Base-by-base conservation (phyloP, 257 asterid species). In the Solanum clarkiae region DNA sequence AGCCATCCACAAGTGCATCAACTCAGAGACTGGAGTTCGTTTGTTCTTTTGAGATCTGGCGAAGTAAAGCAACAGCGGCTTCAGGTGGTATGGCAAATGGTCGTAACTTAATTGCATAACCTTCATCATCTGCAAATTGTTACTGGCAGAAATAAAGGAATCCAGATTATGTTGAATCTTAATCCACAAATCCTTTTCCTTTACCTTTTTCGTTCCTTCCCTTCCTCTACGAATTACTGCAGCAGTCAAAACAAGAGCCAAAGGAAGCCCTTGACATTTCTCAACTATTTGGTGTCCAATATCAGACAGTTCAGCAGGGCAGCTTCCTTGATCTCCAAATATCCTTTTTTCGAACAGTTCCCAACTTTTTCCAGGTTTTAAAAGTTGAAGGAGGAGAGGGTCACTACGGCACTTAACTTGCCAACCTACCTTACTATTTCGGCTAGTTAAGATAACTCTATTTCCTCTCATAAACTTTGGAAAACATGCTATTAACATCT, bases 41-140 rank as follows among this genome's bases (percentile, higher is more conserved):
- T 15, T 49, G n/a, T 20, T 53, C 66, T 83, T 82, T 13, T 14
- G 56, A 84, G 60, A 88, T 18, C 77, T 82, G 42, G 70, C 87
- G 24, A 90, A 85, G 57, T 90, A 90, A 60, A 90, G 92, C 63
- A 90, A 88, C 29, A 88, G 83, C 13, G 86, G 89, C 85, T 80
- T 88, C 71, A 90, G 63, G 18, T 83, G 86, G 16, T 14, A 51
- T 12, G 88, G 90, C 10, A 90, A 84, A 71, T 88, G 84, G 63
- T 84, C 80, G 65, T 86, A 86, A 69, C 91, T 88, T n/a, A 88
- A 80, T 49, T 88, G 86, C 84, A 87, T 15, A 22, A 86, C 74
- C 70, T 62, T 62, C 70, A 24, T 62, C 8, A n/a, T 62, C 13
- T 63, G 8, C 40, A 60, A n/a, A 20, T 60, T 26, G 3, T 0